Percentiles rank a stretch among this genome's conserved stretches.
Conservation (phyloP, 2,329 filamentous ascomycete species). For the Colletotrichum lupini region DNA sequence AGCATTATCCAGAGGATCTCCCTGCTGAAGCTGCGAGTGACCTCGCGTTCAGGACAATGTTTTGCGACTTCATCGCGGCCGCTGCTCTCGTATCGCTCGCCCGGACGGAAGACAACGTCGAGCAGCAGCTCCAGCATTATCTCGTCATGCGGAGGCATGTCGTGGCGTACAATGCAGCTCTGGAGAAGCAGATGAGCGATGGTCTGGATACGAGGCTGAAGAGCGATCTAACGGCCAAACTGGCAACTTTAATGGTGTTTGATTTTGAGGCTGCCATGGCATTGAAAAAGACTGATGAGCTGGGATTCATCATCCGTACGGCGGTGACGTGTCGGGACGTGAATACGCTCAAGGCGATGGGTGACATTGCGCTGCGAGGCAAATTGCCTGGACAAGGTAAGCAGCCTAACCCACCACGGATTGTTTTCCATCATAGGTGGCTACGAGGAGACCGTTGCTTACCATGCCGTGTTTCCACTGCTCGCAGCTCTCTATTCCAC, state of each 20-base stretch:
- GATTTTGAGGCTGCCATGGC: slow-evolving; percentile 81
- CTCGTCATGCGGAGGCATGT: slow-evolving; percentile 70
- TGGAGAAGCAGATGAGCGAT: slow-evolving; percentile 50
- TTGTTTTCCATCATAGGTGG: not conserved
- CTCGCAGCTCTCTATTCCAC: slow-evolving; percentile 59
- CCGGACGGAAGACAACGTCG: slow-evolving; percentile 60
- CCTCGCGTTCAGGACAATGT: slow-evolving; percentile 68
- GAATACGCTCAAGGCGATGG: slow-evolving; percentile 69
- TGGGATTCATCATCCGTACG: slow-evolving; percentile 69
- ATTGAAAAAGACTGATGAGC: slow-evolving; percentile 74
- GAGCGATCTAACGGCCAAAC: slow-evolving; percentile 69
- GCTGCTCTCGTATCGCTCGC: slow-evolving; percentile 63
- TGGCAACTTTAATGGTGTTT: slow-evolving; percentile 76
- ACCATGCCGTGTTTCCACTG: not conserved
- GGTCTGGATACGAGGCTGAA: slow-evolving; percentile 55
- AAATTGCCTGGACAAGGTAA: slow-evolving; percentile 62
- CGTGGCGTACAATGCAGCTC: slow-evolving; percentile 62
- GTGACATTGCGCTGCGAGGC: slow-evolving; percentile 70
- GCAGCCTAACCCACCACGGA: not conserved
- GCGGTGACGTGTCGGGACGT: slow-evolving; percentile 57
- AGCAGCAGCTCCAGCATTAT: slow-evolving; percentile 70
- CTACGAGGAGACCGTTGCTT: not conserved
- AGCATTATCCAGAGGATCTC: slow-evolving; percentile 61
- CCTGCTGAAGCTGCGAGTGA: slow-evolving; percentile 55
- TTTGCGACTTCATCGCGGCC: slow-evolving; percentile 76